These are phyloP conservation scores for Aspergillus bridgeri DNA, from an alignment of 495 filamentous ascomycete species.

Conservation along the genomic window DNA sequence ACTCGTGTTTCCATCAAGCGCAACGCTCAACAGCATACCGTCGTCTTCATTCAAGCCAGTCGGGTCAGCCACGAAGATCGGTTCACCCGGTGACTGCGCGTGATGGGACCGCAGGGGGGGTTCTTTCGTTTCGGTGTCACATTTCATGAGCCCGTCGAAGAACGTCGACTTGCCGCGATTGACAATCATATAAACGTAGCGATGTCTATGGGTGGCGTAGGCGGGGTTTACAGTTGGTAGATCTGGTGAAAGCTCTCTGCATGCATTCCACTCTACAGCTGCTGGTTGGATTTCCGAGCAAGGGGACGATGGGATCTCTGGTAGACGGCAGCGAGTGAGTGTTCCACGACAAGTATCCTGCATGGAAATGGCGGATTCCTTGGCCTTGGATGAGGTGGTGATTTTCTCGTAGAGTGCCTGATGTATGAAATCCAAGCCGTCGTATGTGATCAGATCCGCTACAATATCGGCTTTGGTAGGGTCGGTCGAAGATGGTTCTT, in stretches of 20 bases:
- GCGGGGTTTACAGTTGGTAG: constrained; percentile 66
- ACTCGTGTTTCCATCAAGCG: constrained; percentile 60
- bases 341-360: constrained; percentile 31
- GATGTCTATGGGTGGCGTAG: constrained; percentile 49
- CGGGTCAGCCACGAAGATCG: constrained; percentile 63
- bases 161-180: constrained; percentile 58
- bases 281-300: constrained; percentile 15
- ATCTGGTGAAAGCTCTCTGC: constrained; percentile 45
- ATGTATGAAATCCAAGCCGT: constrained; percentile 50
- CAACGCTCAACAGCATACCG: constrained; percentile 67
- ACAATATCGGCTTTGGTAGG: constrained; percentile 47
- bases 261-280: constrained; percentile 32
- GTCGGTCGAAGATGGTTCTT: constrained; percentile 45
- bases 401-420: constrained; percentile 58
- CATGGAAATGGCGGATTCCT: constrained; percentile 23
- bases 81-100: constrained; percentile 69
- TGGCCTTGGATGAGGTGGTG: constrained; percentile 33
- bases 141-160: constrained; percentile 65
- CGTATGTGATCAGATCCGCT: constrained; percentile 55
- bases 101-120: constrained; percentile 51
- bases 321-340: constrained; percentile 49
- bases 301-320: constrained; percentile 24
- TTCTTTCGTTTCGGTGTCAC: constrained; percentile 54
- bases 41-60: constrained; percentile 52
- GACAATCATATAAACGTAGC: constrained; percentile 62